phyloP scores from a whole-genome alignment of 1,284 basidiomycete species.

The Termitomyces sp. region DNA sequence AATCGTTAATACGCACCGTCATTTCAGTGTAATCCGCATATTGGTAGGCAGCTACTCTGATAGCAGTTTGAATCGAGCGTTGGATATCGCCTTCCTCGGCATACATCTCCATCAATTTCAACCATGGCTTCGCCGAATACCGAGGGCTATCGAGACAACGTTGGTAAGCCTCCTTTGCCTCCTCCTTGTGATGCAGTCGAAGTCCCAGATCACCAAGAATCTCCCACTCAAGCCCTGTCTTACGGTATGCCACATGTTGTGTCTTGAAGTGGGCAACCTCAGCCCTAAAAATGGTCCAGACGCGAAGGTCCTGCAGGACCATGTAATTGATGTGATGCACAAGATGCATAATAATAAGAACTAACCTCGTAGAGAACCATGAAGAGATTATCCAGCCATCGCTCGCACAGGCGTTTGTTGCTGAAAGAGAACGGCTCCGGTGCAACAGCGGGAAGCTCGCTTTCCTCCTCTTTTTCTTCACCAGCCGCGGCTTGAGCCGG shows the following conservation, averaged over 20 bases:
- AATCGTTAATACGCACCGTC: slow-evolving; percentile 41
- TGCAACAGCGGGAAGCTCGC: slow-evolving; percentile 26
- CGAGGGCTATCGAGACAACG: slow-evolving; percentile 83
- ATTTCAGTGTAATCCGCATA: slow-evolving; percentile 82
- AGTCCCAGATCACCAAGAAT: slow-evolving; percentile 93
- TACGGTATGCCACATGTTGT: slow-evolving; percentile 94
- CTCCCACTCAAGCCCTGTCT: slow-evolving; percentile 98
- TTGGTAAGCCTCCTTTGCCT: slow-evolving; percentile 96
- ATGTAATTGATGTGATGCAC: neutral
- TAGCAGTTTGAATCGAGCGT: slow-evolving; percentile 85
- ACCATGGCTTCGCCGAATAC: slow-evolving; percentile 91
- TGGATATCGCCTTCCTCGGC: slow-evolving; percentile 92
- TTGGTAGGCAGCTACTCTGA: slow-evolving; percentile 91
- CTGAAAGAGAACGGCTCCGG: slow-evolving; percentile 84
- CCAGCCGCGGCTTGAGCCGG: slow-evolving; percentile 56
- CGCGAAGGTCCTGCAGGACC: slow-evolving; percentile 75
- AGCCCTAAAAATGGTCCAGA: slow-evolving; percentile 99
- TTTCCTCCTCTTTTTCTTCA: slow-evolving; percentile 36
- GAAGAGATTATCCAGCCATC: slow-evolving; percentile 98
- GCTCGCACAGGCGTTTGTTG: slow-evolving; percentile 94
- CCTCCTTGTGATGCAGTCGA: slow-evolving; percentile 93
- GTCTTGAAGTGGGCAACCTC: slow-evolving; percentile 99
- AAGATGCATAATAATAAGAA: slow-evolving; percentile 2
- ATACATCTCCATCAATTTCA: slow-evolving; percentile 91
- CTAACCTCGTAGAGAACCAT: slow-evolving; percentile 95